Conservation (phyloP, 192 early-diverging fungal genomes). For the Umbelopsis vinacea region DNA sequence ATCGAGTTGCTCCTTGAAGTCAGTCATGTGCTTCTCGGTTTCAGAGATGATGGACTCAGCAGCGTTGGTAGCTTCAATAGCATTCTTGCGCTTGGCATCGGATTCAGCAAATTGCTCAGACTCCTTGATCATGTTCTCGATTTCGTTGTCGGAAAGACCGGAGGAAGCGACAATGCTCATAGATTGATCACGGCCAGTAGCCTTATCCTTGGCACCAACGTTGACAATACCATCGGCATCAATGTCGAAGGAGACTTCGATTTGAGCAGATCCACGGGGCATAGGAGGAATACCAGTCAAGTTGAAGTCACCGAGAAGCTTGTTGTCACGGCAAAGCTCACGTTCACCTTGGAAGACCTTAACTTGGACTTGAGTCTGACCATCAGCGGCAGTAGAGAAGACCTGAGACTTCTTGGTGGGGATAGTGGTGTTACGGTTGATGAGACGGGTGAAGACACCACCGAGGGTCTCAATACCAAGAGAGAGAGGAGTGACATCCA, state of each 20-base stretch:
- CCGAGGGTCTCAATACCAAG: conserved; percentile 98
- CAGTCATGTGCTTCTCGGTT: conserved; percentile 93
- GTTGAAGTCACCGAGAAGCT: conserved; percentile 97
- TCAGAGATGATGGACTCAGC: conserved; percentile 91
- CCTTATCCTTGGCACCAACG: conserved; percentile 95
- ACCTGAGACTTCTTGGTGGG: conserved; percentile 99
- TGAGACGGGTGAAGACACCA: conserved; percentile 96
- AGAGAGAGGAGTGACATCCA: conserved; percentile 97
- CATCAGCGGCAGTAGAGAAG: conserved; percentile 98
- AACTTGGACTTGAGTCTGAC: conserved; percentile 97
- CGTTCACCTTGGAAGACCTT: conserved; percentile 99
- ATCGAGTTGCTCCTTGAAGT: conserved; percentile 97
- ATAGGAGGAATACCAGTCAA: conserved; percentile 92
- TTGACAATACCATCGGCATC: conserved; percentile 99
- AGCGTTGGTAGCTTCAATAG: conserved; percentile 93
- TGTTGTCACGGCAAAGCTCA: conserved; percentile 97
- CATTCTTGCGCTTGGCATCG: conserved; percentile 92
- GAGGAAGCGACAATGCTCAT: conserved; percentile 95
- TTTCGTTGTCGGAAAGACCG: conserved; percentile 91
- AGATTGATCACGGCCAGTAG: conserved; percentile 93
- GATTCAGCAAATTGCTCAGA: conserved; percentile 92
- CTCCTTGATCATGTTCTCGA: conserved; percentile 95
- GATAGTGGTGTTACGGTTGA: conserved; percentile 98
- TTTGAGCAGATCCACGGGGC: conserved; percentile 96
- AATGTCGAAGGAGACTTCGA: conserved; percentile 99